A percentile compares a stretch with the other conserved stretches of the same genome.
Evolutionary conservation across 140 eudicot species (phyloP).

Genomic region (Flaveria floridana): DNA sequence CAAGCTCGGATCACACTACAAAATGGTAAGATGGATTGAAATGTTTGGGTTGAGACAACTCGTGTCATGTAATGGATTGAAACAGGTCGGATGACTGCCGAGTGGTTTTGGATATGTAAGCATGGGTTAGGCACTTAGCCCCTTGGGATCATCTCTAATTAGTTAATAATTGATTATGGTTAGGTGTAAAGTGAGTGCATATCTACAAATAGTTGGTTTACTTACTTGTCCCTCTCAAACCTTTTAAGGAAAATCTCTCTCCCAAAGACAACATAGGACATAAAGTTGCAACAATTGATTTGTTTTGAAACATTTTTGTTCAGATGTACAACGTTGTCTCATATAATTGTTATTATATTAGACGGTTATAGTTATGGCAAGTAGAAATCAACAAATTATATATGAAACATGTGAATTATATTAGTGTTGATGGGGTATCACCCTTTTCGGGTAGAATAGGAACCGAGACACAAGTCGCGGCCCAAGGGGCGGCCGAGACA

Average conservation of each 20-base stretch:
- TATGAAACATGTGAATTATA: background rate
- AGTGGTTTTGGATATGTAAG: conserved; percentile 10
- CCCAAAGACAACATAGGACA: conserved; percentile 13
- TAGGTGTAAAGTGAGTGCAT: conserved; percentile 29
- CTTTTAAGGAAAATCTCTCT: conserved; percentile 20
- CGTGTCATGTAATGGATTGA: background rate
- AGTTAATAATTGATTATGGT: conserved; percentile 29
- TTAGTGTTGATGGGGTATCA: too few species aligned
- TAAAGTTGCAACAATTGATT: conserved; percentile 11
- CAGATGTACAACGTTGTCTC: background rate
- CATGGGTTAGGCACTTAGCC: background rate
- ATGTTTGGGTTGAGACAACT: background rate
- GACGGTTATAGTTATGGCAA: background rate
- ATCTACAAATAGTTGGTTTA: conserved; percentile 32
- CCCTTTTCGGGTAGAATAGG: too few species aligned
- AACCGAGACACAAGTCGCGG: too few species aligned
- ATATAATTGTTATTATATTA: background rate
- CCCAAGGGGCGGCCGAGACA: too few species aligned
- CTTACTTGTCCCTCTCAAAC: conserved; percentile 29
- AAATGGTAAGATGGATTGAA: background rate
- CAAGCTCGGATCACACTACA: background rate
- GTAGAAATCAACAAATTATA: background rate
- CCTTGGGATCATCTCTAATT: conserved; percentile 14
- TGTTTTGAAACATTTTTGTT: background rate
- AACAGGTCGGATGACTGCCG: background rate